Evolutionary conservation across 495 filamentous ascomycete species (phyloP).

Genomic region (Tuber melanosporum): DNA sequence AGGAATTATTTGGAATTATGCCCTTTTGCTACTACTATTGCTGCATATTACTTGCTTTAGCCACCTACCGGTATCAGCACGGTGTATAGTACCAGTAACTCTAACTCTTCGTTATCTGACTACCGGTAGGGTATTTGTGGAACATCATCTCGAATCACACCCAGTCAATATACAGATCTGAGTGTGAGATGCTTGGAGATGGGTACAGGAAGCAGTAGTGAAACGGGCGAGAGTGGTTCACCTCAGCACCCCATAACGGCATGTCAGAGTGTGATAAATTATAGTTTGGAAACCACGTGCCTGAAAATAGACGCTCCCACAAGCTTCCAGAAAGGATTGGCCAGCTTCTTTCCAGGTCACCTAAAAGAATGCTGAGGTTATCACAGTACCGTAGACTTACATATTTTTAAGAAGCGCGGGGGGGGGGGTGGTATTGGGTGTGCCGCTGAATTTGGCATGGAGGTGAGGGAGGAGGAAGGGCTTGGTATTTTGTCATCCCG

Average conservation of each 20-base stretch:
- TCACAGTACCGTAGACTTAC: neutral
- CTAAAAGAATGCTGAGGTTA: neutral
- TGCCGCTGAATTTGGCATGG: neutral
- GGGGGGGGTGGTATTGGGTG: neutral
- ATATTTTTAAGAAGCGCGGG: neutral
- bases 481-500: neutral
- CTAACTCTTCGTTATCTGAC: neutral
- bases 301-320: slow-evolving; percentile 2
- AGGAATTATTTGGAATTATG: neutral
- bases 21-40: neutral
- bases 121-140: neutral
- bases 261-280: neutral
- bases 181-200: neutral
- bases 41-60: neutral
- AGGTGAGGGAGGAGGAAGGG: neutral
- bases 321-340: neutral
- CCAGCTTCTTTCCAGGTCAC: neutral
- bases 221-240: neutral
- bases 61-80: neutral
- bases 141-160: neutral
- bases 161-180: neutral
- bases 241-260: neutral
- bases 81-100: neutral
- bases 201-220: neutral
- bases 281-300: neutral